phyloP scores from a whole-genome alignment of 345 rosid genomes.

The Anacardium occidentale region DNA sequence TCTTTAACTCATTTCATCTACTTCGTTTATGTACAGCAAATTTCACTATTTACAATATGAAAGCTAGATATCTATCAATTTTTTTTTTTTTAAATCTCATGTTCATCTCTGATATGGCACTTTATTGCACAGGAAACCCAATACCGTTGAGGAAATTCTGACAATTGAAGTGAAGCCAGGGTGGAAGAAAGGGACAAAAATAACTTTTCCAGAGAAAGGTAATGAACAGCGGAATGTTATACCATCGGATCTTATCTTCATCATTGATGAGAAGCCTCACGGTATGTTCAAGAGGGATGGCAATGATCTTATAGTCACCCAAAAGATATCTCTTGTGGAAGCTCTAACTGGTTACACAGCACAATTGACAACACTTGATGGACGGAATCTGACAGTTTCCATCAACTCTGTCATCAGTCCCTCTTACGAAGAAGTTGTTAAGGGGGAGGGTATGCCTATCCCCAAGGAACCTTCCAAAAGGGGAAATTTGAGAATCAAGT shows the following conservation, averaged over 20 bases:
- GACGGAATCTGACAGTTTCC: conserved; percentile 53
- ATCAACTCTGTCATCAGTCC: conserved; percentile 59
- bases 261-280: conserved; percentile 87
- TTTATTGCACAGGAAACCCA: conserved; percentile 52
- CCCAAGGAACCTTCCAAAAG: conserved; percentile 74
- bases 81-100: neutral
- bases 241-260: conserved; percentile 72
- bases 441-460: conserved; percentile 91
- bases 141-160: conserved; percentile 65
- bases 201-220: conserved; percentile 78
- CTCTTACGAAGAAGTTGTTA: conserved; percentile 75
- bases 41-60: neutral
- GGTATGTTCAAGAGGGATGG: conserved; percentile 77
- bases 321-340: conserved; percentile 68
- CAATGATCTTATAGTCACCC: conserved; percentile 65
- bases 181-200: conserved; percentile 89
- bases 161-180: conserved; percentile 81
- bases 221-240: conserved; percentile 62
- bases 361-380: conserved; percentile 68
- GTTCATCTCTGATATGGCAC: neutral
- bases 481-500: conserved; percentile 82
- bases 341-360: conserved; percentile 74
- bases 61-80: neutral
- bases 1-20: neutral
- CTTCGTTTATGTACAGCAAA: neutral